Evolutionary conservation across 169 alveolate genomes (phyloP).

Genomic region (Hepatocystis sp.): DNA sequence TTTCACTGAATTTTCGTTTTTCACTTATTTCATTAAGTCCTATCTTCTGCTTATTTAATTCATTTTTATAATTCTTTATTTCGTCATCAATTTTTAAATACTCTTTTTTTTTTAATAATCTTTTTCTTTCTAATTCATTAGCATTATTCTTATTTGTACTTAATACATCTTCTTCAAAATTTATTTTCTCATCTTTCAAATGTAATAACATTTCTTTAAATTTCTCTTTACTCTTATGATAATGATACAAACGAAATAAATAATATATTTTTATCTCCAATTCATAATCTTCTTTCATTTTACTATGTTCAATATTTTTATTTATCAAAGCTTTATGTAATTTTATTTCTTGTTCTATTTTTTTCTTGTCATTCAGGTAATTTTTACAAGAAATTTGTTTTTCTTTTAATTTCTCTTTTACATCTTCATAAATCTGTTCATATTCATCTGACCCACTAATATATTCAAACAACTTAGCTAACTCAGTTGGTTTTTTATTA

Average conservation of each 20-base stretch:
- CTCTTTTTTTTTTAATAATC: constrained; percentile 28
- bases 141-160: constrained; percentile 29
- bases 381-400: constrained; percentile 51
- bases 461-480: constrained; percentile 90
- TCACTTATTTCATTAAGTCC: constrained; percentile 37
- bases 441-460: constrained; percentile 90
- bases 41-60: constrained; percentile 12
- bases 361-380: constrained; percentile 48
- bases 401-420: constrained; percentile 54
- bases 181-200: constrained; percentile 24
- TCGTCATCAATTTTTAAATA: constrained; percentile 23
- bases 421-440: constrained; percentile 69
- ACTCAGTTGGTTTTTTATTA: constrained; percentile 89
- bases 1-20: constrained; percentile 13
- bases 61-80: constrained; percentile 1
- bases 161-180: constrained; percentile 45
- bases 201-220: constrained; percentile 16
- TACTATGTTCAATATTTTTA: constrained; percentile 54
- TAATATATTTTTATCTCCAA: constrained; percentile 11
- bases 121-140: constrained; percentile 32
- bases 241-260: constrained; percentile 38
- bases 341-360: constrained; percentile 64
- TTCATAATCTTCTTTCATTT: constrained; percentile 49
- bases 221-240: constrained; percentile 30
- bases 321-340: constrained; percentile 34